phyloP scores from a whole-genome alignment of 176 grass and related monocot genomes.

The Saccharum spontaneum region DNA sequence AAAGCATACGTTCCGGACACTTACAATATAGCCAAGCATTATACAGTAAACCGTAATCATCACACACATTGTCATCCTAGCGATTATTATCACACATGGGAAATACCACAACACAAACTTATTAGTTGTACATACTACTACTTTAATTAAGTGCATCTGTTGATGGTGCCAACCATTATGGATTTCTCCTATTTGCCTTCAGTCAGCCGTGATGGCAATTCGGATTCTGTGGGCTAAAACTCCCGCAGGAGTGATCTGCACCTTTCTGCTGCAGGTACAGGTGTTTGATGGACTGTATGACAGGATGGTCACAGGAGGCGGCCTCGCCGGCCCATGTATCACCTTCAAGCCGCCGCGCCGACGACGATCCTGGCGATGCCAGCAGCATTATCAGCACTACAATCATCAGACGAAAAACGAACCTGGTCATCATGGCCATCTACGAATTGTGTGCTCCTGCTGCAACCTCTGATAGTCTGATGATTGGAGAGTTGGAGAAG shows the following conservation, averaged over 20 bases:
- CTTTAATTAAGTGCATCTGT: background rate
- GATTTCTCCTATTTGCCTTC: background rate
- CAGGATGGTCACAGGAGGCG: background rate
- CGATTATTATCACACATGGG: background rate
- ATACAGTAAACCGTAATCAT: background rate
- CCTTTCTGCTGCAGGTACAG: slow-evolving; percentile 13
- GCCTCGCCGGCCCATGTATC: background rate
- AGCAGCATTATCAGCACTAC: background rate
- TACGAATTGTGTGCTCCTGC: background rate
- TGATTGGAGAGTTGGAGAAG: background rate
- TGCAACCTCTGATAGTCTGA: background rate
- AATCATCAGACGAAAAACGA: background rate
- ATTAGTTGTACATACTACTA: too few relatives aligned
- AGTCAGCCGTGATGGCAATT: background rate
- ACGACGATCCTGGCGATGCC: background rate
- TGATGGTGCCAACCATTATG: background rate
- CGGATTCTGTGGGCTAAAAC: background rate
- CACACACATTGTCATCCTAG: background rate
- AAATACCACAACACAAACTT: background rate
- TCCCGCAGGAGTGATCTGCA: background rate
- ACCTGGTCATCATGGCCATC: background rate
- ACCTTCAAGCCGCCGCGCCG: slow-evolving; percentile 16
- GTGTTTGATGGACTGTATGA: background rate
- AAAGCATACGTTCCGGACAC: background rate
- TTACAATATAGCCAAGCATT: background rate